Evolutionary conservation across 768 basidiomycete species (phyloP).

Genomic region (Lactifluus piperatus): DNA sequence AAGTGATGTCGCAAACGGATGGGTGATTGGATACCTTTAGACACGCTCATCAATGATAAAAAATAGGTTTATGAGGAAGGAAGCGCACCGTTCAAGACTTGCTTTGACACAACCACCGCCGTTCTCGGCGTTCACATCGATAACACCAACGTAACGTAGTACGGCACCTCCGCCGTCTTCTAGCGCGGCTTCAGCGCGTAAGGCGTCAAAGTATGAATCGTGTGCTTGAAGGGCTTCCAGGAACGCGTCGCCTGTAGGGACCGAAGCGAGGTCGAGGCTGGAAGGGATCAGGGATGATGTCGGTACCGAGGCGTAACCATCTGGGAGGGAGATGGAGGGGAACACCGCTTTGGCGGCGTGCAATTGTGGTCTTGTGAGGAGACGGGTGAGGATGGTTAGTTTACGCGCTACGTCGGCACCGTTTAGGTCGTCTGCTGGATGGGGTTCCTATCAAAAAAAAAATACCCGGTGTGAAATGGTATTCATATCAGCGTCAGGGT

Average conservation of each 20-base stretch:
- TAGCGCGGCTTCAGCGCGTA: constrained; percentile 68
- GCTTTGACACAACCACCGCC: constrained; percentile 59
- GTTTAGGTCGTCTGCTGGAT: constrained; percentile 94
- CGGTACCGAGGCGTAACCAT: constrained; percentile 71
- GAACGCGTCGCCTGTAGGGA: constrained; percentile 70
- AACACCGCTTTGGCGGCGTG: constrained; percentile 25
- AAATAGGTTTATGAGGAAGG: neutral
- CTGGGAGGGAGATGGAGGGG: constrained; percentile 40
- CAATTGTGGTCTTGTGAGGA: constrained; percentile 47
- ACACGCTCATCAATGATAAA: neutral
- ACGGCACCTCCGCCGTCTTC: constrained; percentile 56
- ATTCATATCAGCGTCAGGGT: neutral
- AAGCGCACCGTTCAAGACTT: constrained; percentile 73
- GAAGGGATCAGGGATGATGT: constrained; percentile 83
- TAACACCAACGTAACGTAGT: constrained; percentile 87
- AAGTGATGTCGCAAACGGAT: constrained; percentile 93
- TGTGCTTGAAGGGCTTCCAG: constrained; percentile 70
- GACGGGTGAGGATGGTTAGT: constrained; percentile 87
- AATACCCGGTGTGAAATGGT: too few species aligned
- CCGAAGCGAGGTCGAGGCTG: constrained; percentile 48
- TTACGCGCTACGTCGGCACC: constrained; percentile 97
- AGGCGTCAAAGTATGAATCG: constrained; percentile 66
- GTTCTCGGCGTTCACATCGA: constrained; percentile 70
- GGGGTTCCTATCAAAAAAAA: constrained; percentile 87
- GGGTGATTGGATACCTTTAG: constrained; percentile 72